Evolutionary conservation across 768 basidiomycete genomes (phyloP).

Genomic region (Lanmaoa pseudosensibilis): DNA sequence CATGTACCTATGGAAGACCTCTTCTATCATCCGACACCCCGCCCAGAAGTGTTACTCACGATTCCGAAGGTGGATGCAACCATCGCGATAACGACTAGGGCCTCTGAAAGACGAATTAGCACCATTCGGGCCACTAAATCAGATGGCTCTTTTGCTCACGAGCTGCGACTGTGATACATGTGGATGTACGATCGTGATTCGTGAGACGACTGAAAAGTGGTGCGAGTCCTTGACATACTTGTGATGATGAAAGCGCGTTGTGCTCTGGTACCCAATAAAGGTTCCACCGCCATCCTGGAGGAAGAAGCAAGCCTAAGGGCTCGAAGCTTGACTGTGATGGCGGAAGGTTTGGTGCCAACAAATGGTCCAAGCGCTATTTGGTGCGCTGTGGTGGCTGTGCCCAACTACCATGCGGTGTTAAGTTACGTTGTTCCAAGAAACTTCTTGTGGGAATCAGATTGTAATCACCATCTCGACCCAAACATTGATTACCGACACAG

Average conservation of each 20-base stretch:
- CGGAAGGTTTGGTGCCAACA: background rate
- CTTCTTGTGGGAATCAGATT: no score
- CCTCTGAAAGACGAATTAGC: conserved; percentile 49
- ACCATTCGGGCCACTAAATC: background rate
- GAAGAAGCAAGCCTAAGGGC: conserved; percentile 13
- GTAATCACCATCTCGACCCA: no score
- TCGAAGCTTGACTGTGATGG: conserved; percentile 15
- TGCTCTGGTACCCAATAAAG: conserved; percentile 68
- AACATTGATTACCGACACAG: no score
- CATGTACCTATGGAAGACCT: conserved; percentile 46
- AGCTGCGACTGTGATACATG: conserved; percentile 44
- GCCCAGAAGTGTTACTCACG: conserved; percentile 38
- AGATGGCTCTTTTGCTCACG: conserved; percentile 48
- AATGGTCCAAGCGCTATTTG: background rate
- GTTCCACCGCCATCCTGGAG: conserved; percentile 64
- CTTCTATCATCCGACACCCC: conserved; percentile 2
- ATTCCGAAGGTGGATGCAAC: conserved; percentile 68
- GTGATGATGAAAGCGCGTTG: conserved; percentile 72
- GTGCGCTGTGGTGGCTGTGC: conserved; percentile 22
- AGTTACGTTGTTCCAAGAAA: no score
- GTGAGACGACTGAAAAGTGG: conserved; percentile 7
- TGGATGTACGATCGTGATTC: conserved; percentile 4
- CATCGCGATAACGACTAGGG: conserved; percentile 71
- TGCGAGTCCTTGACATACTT: conserved; percentile 44
- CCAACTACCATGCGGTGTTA: no score